Percentiles rank a stretch among this genome's conserved stretches.
These are phyloP conservation scores for Kodamaea arcana DNA, from an alignment of 1,139 yeast genomes.

Conservation along the genomic window DNA sequence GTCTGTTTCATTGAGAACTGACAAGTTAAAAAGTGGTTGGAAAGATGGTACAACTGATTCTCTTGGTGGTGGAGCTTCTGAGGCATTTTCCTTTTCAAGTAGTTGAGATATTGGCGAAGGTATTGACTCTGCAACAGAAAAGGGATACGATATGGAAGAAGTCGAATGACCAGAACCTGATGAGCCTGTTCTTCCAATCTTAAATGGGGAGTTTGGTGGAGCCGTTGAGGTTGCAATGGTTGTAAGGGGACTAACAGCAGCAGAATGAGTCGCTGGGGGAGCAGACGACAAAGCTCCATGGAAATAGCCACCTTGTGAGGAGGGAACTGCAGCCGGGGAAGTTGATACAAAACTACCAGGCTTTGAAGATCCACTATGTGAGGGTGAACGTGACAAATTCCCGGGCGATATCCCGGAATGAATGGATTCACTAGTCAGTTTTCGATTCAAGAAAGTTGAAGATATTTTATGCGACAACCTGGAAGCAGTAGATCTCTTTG, in stretches of 20 bases:
- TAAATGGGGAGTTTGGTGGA: no score
- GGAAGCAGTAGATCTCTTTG: conserved; percentile 4
- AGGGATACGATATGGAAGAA: neutral
- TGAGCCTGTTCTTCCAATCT: neutral
- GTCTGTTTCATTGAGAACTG: conserved; percentile 24
- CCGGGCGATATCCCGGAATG: no score
- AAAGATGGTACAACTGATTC: conserved; percentile 14
- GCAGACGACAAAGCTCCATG: no score
- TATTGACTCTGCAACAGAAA: neutral
- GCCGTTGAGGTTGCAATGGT: no score
- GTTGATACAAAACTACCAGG: no score
- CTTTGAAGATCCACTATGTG: no score
- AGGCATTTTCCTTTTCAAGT: neutral
- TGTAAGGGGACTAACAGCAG: no score
- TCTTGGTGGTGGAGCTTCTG: neutral
- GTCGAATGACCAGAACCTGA: neutral
- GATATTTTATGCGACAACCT: conserved; percentile 15
- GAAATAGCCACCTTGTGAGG: no score
- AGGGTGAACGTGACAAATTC: no score
- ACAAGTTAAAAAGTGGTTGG: conserved; percentile 21
- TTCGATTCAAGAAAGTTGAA: conserved; percentile 12
- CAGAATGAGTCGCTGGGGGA: no score
- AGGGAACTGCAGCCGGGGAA: no score
- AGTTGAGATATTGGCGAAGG: conserved; percentile 1
- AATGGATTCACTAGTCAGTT: no score